These are phyloP conservation scores for Graphilbum fragrans DNA, from an alignment of 2,329 filamentous ascomycete genomes.

Conservation along the genomic window DNA sequence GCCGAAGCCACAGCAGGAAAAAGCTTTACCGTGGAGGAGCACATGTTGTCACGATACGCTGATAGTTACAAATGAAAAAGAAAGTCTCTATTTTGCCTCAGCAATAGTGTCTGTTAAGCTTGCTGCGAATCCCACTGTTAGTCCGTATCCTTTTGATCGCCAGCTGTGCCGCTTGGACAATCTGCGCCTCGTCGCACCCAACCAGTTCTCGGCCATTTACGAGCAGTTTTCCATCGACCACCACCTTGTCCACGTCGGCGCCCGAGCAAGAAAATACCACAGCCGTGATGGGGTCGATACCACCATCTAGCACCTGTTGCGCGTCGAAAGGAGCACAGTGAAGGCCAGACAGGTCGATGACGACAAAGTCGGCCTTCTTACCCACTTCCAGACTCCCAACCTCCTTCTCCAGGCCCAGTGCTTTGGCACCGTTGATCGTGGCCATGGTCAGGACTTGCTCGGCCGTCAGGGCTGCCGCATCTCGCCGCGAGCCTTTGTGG, in stretches of 20 bases:
- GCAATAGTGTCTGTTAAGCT: slow-evolving; percentile 1
- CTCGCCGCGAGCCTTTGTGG: slow-evolving; percentile 28
- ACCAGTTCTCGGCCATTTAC: slow-evolving; percentile 14
- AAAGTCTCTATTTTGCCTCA: neutral
- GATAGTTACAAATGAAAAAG: too few species aligned
- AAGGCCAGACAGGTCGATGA: slow-evolving; percentile 5
- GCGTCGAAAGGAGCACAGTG: slow-evolving; percentile 23
- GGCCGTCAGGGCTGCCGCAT: slow-evolving; percentile 29
- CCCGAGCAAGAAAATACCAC: slow-evolving; percentile 16
- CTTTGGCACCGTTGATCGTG: slow-evolving; percentile 35
- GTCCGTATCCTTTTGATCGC: neutral
- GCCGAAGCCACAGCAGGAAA: neutral
- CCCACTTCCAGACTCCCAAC: slow-evolving; percentile 27
- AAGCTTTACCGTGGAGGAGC: neutral
- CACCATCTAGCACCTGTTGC: slow-evolving; percentile 16
- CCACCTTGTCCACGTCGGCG: slow-evolving; percentile 13
- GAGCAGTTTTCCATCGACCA: slow-evolving; percentile 15
- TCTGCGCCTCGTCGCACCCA: slow-evolving; percentile 12
- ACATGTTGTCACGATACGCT: neutral
- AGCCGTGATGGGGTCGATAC: slow-evolving; percentile 23
- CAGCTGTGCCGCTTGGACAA: slow-evolving; percentile 1
- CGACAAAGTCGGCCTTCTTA: slow-evolving; percentile 31
- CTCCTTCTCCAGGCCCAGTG: slow-evolving; percentile 26
- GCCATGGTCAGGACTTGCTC: slow-evolving; percentile 36
- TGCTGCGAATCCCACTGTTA: slow-evolving; percentile 1